Evolutionary conservation across 257 asterid genomes (phyloP).

Genomic region (Solanum clarkiae): DNA sequence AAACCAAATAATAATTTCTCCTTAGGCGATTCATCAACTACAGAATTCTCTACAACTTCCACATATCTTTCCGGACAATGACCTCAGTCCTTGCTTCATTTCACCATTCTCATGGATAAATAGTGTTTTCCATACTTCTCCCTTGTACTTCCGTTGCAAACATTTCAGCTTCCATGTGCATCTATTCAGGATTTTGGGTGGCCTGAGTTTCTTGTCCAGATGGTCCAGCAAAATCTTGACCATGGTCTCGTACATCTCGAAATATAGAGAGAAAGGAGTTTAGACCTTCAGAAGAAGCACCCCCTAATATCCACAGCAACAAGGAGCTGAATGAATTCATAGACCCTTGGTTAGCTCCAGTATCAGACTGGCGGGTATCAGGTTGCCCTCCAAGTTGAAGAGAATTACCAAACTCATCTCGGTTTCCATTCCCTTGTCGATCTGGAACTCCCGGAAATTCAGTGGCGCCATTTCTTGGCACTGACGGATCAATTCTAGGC

Average conservation of each 20-base stretch:
- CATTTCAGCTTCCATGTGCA: not conserved
- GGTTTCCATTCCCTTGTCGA: slow-evolving; percentile 24
- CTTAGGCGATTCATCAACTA: not conserved
- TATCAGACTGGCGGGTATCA: slow-evolving; percentile 48
- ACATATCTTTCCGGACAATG: not conserved
- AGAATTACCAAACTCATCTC: slow-evolving; percentile 50
- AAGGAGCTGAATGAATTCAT: slow-evolving; percentile 81
- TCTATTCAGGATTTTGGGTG: slow-evolving; percentile 31
- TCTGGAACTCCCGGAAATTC: slow-evolving; percentile 36
- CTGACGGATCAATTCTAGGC: slow-evolving; percentile 23
- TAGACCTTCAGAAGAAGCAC: slow-evolving; percentile 90
- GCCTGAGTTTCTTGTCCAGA: slow-evolving; percentile 43
- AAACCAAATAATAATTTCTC: not conserved
- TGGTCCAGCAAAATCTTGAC: slow-evolving; percentile 53
- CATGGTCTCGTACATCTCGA: slow-evolving; percentile 80
- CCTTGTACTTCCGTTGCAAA: not conserved
- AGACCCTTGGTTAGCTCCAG: slow-evolving; percentile 54
- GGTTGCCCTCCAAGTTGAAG: slow-evolving; percentile 49
- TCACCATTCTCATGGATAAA: not conserved
- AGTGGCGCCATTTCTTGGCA: slow-evolving; percentile 21
- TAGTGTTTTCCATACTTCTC: not conserved
- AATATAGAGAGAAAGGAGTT: slow-evolving; percentile 83
- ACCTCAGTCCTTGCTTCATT: not conserved
- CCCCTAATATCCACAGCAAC: slow-evolving; percentile 85
- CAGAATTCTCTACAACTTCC: not conserved